Percentiles rank a stretch among this genome's conserved stretches.
Conservation (phyloP, 345 rosid species). For the Tarenaya hassleriana region DNA sequence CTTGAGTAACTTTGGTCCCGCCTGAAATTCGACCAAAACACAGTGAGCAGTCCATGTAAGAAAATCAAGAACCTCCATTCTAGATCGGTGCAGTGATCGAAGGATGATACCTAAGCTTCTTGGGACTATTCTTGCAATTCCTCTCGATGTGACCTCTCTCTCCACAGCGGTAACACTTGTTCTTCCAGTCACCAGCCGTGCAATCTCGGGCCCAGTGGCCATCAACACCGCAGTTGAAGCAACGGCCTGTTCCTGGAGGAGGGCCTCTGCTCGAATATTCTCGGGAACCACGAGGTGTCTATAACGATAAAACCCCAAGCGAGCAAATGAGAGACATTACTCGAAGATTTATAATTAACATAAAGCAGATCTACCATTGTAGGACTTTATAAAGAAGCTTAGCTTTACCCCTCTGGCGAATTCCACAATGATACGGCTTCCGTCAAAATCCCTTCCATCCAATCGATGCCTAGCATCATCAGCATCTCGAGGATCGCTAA, state of each 20-base stretch:
- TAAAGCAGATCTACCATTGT: not conserved
- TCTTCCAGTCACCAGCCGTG: slow-evolving; percentile 92
- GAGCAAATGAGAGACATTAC: not conserved
- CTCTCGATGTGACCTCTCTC: slow-evolving; percentile 85
- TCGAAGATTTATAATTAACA: not conserved
- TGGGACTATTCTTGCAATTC: slow-evolving; percentile 84
- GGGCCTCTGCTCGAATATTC: slow-evolving; percentile 76
- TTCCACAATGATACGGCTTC: slow-evolving; percentile 81
- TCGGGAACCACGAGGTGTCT: slow-evolving; percentile 78
- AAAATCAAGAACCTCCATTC: no score
- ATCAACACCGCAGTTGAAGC: slow-evolving; percentile 87
- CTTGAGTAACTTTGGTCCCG: slow-evolving; percentile 52
- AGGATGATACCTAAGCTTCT: slow-evolving; percentile 45
- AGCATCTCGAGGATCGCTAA: slow-evolving; percentile 85
- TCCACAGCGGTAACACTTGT: slow-evolving; percentile 87
- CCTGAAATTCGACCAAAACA: slow-evolving; percentile 20
- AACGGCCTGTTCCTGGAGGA: slow-evolving; percentile 83
- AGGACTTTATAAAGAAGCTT: not conserved
- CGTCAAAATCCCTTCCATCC: slow-evolving; percentile 72
- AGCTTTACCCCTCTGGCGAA: slow-evolving; percentile 69
- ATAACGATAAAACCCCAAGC: not conserved
- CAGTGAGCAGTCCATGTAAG: not conserved
- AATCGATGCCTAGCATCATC: slow-evolving; percentile 77
- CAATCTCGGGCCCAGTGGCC: slow-evolving; percentile 97
- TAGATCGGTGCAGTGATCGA: not conserved